Percentiles rank a stretch among this genome's conserved stretches.
These are phyloP conservation scores for Leptodermis oblonga DNA, from an alignment of 257 asterid genomes.

Conservation along the genomic window DNA sequence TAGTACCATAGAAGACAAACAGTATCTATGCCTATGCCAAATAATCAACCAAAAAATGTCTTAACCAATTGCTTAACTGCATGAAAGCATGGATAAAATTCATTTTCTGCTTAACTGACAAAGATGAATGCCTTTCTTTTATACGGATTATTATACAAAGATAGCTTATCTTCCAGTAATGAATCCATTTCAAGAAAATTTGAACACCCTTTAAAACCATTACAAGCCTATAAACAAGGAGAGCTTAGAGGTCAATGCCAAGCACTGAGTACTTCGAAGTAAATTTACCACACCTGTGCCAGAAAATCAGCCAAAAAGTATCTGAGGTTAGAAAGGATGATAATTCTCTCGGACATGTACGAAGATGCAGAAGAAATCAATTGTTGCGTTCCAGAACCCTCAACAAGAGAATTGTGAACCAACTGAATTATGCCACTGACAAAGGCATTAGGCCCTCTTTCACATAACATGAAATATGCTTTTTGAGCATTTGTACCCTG, in stretches of 20 bases:
- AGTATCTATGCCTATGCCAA: background rate
- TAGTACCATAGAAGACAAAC: background rate
- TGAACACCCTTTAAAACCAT: background rate
- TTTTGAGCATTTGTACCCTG: slow-evolving; percentile 73
- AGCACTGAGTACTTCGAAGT: background rate
- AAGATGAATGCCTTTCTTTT: background rate
- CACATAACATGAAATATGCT: slow-evolving; percentile 90
- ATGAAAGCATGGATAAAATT: background rate
- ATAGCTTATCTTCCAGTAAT: background rate
- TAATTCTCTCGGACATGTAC: slow-evolving; percentile 83
- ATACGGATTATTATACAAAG: background rate
- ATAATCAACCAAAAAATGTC: background rate
- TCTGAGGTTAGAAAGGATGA: slow-evolving; percentile 65
- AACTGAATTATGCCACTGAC: slow-evolving; percentile 65
- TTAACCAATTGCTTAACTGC: background rate
- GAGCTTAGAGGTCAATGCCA: background rate
- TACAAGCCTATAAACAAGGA: background rate
- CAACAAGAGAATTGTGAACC: slow-evolving; percentile 51
- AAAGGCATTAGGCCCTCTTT: slow-evolving; percentile 86
- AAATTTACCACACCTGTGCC: slow-evolving; percentile 60
- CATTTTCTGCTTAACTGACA: background rate
- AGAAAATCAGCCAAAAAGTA: slow-evolving; percentile 70
- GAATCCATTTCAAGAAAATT: background rate
- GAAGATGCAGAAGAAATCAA: slow-evolving; percentile 62
- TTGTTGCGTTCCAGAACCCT: slow-evolving; percentile 63